Percentiles rank a stretch among this genome's conserved stretches.
phyloP scores from a whole-genome alignment of 176 grass and related monocot species.

The Melocanna baccifera region DNA sequence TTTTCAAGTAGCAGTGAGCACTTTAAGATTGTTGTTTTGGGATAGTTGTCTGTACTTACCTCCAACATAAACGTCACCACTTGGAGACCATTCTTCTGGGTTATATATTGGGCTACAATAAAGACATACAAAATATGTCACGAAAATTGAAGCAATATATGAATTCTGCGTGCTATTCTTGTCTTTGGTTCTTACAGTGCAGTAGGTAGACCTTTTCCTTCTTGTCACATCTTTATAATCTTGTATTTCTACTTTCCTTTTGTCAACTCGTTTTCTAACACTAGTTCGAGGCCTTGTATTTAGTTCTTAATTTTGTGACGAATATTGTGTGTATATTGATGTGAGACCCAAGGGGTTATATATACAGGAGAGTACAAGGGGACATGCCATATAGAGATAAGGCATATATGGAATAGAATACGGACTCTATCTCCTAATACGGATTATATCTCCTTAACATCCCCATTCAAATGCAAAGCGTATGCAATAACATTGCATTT shows the following conservation, averaged over 20 bases:
- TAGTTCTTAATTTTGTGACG: too few relatives aligned
- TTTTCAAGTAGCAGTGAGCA: background rate
- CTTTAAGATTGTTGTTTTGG: background rate
- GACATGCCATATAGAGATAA: too few relatives aligned
- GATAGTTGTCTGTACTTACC: slow-evolving; percentile 38
- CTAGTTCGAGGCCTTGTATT: background rate
- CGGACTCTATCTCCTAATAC: too few relatives aligned
- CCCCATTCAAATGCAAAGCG: too few relatives aligned
- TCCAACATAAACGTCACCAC: slow-evolving; percentile 76
- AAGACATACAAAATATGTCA: background rate
- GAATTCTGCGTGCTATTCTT: background rate
- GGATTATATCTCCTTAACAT: too few relatives aligned
- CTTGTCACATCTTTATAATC: background rate
- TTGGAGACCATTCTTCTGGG: slow-evolving; percentile 68
- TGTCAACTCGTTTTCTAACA: background rate
- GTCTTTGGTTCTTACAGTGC: background rate
- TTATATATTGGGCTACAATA: slow-evolving; percentile 71
- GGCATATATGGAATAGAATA: too few relatives aligned
- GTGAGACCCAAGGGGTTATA: too few relatives aligned
- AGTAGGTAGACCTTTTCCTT: background rate
- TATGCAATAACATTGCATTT: too few relatives aligned
- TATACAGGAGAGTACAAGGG: too few relatives aligned
- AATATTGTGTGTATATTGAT: too few relatives aligned
- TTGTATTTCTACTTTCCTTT: background rate
- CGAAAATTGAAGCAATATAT: background rate